These are phyloP conservation scores for Bryum argenteum DNA, from an alignment of 225 moss, liverwort and hornwort genomes.

Conservation along the genomic window DNA sequence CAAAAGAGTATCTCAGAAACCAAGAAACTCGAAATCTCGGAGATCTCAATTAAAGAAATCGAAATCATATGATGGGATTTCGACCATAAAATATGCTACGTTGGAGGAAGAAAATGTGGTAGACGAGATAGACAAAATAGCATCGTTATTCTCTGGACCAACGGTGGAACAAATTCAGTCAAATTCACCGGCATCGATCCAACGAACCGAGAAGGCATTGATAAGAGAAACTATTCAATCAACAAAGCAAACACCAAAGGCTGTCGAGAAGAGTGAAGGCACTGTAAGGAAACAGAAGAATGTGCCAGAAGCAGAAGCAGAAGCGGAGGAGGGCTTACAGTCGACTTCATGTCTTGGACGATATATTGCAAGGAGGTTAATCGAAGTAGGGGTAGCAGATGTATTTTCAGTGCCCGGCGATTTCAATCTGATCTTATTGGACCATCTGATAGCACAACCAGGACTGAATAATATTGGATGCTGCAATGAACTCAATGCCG, in stretches of 20 bases:
- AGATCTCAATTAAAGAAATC: neutral
- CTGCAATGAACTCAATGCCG: constrained; percentile 41
- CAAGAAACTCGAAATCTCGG: neutral
- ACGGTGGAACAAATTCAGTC: no score
- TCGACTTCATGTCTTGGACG: constrained; percentile 22
- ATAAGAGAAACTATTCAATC: neutral
- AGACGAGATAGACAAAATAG: neutral
- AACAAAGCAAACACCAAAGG: neutral
- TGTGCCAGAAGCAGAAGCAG: neutral
- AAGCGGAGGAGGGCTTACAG: neutral
- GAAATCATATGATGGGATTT: neutral
- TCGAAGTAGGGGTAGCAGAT: constrained; percentile 38
- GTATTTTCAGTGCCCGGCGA: constrained; percentile 33
- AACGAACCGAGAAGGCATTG: neutral
- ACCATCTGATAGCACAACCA: constrained; percentile 35
- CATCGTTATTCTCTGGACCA: constrained; percentile 5
- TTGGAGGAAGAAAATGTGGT: neutral
- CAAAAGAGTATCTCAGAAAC: neutral
- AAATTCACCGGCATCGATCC: neutral
- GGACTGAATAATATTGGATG: constrained; percentile 32
- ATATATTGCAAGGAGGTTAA: constrained; percentile 33
- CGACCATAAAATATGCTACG: neutral
- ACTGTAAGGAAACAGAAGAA: neutral
- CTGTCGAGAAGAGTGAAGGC: neutral
- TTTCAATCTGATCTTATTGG: constrained; percentile 36